phyloP scores from a whole-genome alignment of 2,329 filamentous ascomycete species.

The Fusarium aywerte region DNA sequence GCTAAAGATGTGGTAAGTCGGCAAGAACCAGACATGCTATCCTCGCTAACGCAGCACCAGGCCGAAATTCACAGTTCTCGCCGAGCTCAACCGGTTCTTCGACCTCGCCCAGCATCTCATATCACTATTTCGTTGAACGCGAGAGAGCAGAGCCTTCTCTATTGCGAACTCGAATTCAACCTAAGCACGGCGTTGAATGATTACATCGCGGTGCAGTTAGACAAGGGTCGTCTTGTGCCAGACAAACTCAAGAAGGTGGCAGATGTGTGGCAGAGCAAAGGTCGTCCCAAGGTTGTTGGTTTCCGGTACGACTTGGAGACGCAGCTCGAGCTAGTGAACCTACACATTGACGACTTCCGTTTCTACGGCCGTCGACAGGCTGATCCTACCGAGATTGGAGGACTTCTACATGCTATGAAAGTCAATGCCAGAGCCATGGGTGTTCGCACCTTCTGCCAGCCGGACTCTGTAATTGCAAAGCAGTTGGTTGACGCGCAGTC shows the following conservation, averaged over 20 bases:
- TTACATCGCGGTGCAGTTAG: slow-evolving; percentile 64
- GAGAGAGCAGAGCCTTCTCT: slow-evolving; percentile 68
- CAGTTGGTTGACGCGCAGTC: slow-evolving; percentile 65
- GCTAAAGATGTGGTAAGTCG: slow-evolving; percentile 64
- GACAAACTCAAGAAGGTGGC: slow-evolving; percentile 63
- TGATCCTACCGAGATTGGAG: slow-evolving; percentile 56
- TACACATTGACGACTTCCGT: slow-evolving; percentile 63
- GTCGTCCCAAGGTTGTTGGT: slow-evolving; percentile 64
- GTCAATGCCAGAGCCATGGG: slow-evolving; percentile 63
- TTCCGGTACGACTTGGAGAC: slow-evolving; percentile 71
- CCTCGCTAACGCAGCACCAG: slow-evolving; percentile 37
- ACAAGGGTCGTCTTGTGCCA: slow-evolving; percentile 64
- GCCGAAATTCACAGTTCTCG: slow-evolving; percentile 53
- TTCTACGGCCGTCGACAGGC: slow-evolving; percentile 63
- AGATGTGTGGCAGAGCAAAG: slow-evolving; percentile 63
- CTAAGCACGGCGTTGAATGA: slow-evolving; percentile 62
- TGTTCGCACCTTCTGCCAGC: slow-evolving; percentile 67
- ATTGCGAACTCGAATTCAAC: slow-evolving; percentile 68
- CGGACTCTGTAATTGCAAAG: slow-evolving; percentile 67
- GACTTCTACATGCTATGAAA: slow-evolving; percentile 63
- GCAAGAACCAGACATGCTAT: not conserved
- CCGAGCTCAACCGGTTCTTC: slow-evolving; percentile 48
- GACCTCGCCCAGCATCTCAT: slow-evolving; percentile 46
- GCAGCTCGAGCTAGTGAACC: slow-evolving; percentile 64
- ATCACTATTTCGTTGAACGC: slow-evolving; percentile 63